Evolutionary conservation across 306 rosid genomes (phyloP), one percentile per base, ranked within the genome.

Genomic region (Hylodesmum podocarpum): DNA sequence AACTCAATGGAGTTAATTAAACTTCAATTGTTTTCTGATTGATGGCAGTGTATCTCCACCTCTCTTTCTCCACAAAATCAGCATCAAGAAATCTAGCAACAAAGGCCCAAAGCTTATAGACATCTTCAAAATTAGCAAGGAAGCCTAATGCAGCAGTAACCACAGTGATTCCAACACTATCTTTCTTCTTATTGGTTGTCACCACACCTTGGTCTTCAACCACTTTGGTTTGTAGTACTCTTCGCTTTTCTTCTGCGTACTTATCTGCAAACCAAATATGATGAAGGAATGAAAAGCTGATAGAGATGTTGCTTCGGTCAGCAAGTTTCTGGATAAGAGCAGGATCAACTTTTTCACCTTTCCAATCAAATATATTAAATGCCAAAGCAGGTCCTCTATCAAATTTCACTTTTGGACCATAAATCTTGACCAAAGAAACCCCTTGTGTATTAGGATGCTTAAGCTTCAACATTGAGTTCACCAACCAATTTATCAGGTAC

Each of bases 1-100:
- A 76, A 72, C 57, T 25, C 2, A 15, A 33, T 27, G 13, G 28
- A 69, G 37, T 84, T 25, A 87, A 22, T 83, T 51, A 93, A 46
- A 95, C 88, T 86, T 95, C 96, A 75, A 90, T 24, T 3, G 90
- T 89, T 66, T 80, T 90, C 86, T 89, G 96, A 82, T 95, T 90
- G 40, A 95, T 93, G 77, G 93, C 89, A 47, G 91, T 89, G 9
- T 95, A 95, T 89, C 97, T 92, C 98, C 97, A 95, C 33, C 97
- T 80, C 73, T 92, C 98, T 77, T 95, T 95, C 84, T 95, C 97
- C 59, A 95, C 96, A 78, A 90, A 95, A 61, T 95, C 98, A 46
- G 97, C 97, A 78, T 92, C 97, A 77, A 95, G 88, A 74, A 95
- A 95, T 83, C 82, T 85, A 36, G 98, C 97, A 71, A 95, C 87